These are phyloP conservation scores for Trichoderma gamsii DNA, from an alignment of 495 filamentous ascomycete genomes.

Conservation along the genomic window DNA sequence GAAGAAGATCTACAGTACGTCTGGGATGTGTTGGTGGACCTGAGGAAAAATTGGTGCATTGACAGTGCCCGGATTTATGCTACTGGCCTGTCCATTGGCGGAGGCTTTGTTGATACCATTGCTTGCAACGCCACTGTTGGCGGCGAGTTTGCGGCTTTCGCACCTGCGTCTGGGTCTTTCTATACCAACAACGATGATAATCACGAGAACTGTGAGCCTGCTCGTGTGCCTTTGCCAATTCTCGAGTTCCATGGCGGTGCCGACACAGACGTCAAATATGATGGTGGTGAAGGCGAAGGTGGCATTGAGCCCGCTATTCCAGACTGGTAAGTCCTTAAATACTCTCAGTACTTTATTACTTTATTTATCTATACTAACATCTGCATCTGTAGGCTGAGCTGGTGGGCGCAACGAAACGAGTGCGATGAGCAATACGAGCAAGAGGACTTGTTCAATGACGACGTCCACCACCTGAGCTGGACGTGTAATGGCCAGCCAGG, in stretches of 20 bases:
- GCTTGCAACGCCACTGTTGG: slow-evolving; percentile 34
- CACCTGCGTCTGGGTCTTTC: slow-evolving; percentile 30
- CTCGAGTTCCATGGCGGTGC: slow-evolving; percentile 16
- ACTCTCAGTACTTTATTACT: background rate
- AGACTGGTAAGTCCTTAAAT: background rate
- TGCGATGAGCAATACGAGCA: slow-evolving; percentile 23
- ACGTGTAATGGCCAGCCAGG: slow-evolving; percentile 30
- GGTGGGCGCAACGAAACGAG: slow-evolving; percentile 33
- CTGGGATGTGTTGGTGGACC: slow-evolving; percentile 37
- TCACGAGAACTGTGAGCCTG: slow-evolving; percentile 3
- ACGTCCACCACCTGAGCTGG: slow-evolving; percentile 32
- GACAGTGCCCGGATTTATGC: slow-evolving; percentile 46
- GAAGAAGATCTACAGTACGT: slow-evolving; percentile 24
- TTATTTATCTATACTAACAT: background rate
- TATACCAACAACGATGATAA: slow-evolving; percentile 23
- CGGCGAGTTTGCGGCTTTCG: slow-evolving; percentile 32
- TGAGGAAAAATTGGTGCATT: slow-evolving; percentile 40
- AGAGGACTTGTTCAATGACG: slow-evolving; percentile 28
- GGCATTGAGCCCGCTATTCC: slow-evolving; percentile 11
- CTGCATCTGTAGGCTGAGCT: slow-evolving; percentile 23
- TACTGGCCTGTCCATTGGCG: slow-evolving; percentile 49
- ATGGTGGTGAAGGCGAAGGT: slow-evolving; percentile 14
- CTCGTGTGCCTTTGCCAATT: slow-evolving; percentile 14
- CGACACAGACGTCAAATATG: slow-evolving; percentile 12
- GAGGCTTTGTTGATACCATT: slow-evolving; percentile 43